Evolutionary conservation across 768 basidiomycete species (phyloP), one percentile per base, ranked within the genome.

Genomic region (Trametes elegans): DNA sequence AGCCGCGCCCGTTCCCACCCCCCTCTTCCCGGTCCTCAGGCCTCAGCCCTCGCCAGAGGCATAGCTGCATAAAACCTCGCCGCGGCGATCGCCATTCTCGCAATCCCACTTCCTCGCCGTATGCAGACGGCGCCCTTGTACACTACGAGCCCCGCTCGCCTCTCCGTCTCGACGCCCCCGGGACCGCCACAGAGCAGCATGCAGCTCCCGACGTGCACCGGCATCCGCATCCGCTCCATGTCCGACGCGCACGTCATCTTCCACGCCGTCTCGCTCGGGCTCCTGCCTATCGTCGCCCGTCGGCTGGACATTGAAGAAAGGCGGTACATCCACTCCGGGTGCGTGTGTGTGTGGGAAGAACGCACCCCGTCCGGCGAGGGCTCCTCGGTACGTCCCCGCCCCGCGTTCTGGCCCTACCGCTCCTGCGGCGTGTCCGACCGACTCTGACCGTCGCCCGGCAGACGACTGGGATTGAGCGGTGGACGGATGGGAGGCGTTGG

Each of bases 331-430:
- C 60, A 62, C 21, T 80, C 88, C 0, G 89, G 90, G 13, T 82
- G 80, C 53, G 83, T 91, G 29, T 92, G 82, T 60, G 88, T 92
- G 34, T 92, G 90, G 89, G 88, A 91, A 66, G 90, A 92, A 67
- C 77, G 89, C 52, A 83, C 84, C 5, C 77, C 85, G 13, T 82
- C 80, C 58, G 70, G 82, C 45, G 88, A 87, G 57, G 76, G 82
- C 26, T 82, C 81, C 42, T 85, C 86, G 56, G 85, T 88, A 65
- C 65, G 80, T 72, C 34, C 21, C 40, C 16, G 7, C 18, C 43
- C 5, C 44, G 13, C 53, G 32, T 42, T 49, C n/a, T 19, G 23
- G 2, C 46, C 42, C 44, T 49, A 54, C 11, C 41, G 11, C 58
- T 11, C 3, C 11, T 46, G 21, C 39, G 34, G 42, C 44, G 44